Evolutionary conservation across 1,139 yeast species (phyloP), one percentile per base, ranked within the genome.

Genomic region (Nakaseomyces delphensis): DNA sequence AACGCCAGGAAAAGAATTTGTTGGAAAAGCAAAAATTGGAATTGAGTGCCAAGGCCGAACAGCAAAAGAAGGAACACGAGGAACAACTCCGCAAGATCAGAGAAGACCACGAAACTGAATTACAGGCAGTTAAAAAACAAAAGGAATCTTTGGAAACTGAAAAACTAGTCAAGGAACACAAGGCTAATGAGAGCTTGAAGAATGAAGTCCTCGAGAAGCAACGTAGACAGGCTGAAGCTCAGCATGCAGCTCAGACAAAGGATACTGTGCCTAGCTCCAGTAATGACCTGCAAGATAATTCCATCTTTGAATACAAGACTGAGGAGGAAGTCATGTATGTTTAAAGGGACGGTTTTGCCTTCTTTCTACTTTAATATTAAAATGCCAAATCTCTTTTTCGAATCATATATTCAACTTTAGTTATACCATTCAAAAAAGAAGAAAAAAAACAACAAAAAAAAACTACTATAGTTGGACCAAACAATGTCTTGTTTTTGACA

Each of bases 291-390:
- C 35, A 43, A 18, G 49, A 51, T 19, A 45, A 49, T 37, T 56
- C 61, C 5, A 38, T 54, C 29, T 57, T 48, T 29, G 59, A 58
- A 25, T 52, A 52, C 39, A 56, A 48, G 27, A 53, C 59, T 10
- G 60, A 54, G 33, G 60, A 55, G 42, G 62, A 57, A 41, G 41
- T 55, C 19, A 33, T 50, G 41, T 46, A 43, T 42, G 44, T 40
- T 23, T 42, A 30, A 36, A 28, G 23, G n/a, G 23, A n/a, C n/a
- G n/a, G 23, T 18, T 9, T 4, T 19, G 7, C 4, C 32, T 7
- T 29, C 15, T 29, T 29, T 7, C 6, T 29, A 6, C 18, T 18
- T 18, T 31, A 29, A 29, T 27, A 14, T 9, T 9, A 9, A 29
- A 29, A 29, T 15, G 13, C 15, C 6, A 8, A 4, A 11, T 13